Evolutionary conservation across 2,329 filamentous ascomycete species (phyloP).

Genomic region (Exophiala spinifera): DNA sequence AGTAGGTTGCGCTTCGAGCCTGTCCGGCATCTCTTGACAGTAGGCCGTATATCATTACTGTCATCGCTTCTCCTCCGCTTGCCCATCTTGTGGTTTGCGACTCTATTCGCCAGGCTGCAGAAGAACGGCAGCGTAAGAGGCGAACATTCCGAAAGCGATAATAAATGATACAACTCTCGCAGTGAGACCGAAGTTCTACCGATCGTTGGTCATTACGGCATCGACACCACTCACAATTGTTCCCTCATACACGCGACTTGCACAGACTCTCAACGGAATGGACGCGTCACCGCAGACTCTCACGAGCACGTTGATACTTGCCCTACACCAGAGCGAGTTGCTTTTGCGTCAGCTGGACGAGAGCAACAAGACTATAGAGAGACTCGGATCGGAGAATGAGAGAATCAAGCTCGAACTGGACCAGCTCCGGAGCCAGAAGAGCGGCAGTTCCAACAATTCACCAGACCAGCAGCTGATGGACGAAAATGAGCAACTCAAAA

Average conservation of each 20-base stretch:
- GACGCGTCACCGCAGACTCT: not conserved
- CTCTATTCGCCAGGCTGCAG: not conserved
- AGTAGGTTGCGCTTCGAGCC: slow-evolving; percentile 52
- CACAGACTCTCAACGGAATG: not conserved
- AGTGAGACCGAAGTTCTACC: not conserved
- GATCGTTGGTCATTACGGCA: not conserved
- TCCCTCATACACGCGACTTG: no score
- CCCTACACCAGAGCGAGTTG: slow-evolving; percentile 33
- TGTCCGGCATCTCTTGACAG: slow-evolving; percentile 16
- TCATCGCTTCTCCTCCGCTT: slow-evolving; percentile 20
- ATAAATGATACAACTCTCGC: no score
- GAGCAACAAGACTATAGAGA: slow-evolving; percentile 12
- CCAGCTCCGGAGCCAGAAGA: not conserved
- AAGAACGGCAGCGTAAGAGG: not conserved
- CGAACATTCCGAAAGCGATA: not conserved
- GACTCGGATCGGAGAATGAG: slow-evolving; percentile 38
- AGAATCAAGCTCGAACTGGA: slow-evolving; percentile 12
- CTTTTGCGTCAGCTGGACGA: slow-evolving; percentile 22
- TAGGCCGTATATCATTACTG: not conserved
- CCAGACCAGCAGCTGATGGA: slow-evolving; percentile 19
- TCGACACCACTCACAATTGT: no score
- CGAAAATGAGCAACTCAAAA: slow-evolving; percentile 4
- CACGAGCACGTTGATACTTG: slow-evolving; percentile 16
- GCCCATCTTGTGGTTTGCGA: slow-evolving; percentile 5
- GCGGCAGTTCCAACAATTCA: slow-evolving; percentile 1